phyloP scores from a whole-genome alignment of 768 basidiomycete genomes.

The Podaxis carcinomalis region DNA sequence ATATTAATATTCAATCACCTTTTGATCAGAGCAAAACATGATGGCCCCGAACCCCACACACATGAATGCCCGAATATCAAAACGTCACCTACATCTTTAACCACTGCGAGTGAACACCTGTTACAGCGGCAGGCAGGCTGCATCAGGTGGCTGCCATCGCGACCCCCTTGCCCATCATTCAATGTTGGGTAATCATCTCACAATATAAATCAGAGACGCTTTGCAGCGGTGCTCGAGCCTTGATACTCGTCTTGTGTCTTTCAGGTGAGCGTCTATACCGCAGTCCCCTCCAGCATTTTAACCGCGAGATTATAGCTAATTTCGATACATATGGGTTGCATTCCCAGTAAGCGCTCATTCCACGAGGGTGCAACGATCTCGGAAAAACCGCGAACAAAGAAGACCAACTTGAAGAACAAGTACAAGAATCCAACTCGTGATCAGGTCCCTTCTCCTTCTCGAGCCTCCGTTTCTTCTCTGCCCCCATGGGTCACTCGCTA shows the following conservation, averaged over 20 bases:
- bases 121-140: not conserved
- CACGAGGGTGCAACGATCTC: not conserved
- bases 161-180: slow-evolving; percentile 1
- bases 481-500: slow-evolving; percentile 8
- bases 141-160: slow-evolving; percentile 4
- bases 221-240: not conserved
- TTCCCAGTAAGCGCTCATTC: slow-evolving; percentile 32
- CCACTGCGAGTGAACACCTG: not conserved
- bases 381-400: not conserved
- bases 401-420: not conserved
- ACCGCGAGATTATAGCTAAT: not conserved
- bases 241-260: not conserved
- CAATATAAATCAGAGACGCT: not conserved
- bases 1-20: not conserved
- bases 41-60: not conserved
- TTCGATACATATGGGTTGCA: slow-evolving; percentile 33
- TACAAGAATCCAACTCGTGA: slow-evolving; percentile 7
- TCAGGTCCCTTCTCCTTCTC: slow-evolving; percentile 6
- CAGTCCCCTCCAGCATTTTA: not conserved
- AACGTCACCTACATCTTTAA: not conserved
- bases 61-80: not conserved
- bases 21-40: too few relatives aligned
- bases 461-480: not conserved
- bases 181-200: not conserved
- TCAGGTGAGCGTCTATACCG: not conserved